Evolutionary conservation across 2,329 filamentous ascomycete genomes (phyloP).

Genomic region (Monilinia laxa): DNA sequence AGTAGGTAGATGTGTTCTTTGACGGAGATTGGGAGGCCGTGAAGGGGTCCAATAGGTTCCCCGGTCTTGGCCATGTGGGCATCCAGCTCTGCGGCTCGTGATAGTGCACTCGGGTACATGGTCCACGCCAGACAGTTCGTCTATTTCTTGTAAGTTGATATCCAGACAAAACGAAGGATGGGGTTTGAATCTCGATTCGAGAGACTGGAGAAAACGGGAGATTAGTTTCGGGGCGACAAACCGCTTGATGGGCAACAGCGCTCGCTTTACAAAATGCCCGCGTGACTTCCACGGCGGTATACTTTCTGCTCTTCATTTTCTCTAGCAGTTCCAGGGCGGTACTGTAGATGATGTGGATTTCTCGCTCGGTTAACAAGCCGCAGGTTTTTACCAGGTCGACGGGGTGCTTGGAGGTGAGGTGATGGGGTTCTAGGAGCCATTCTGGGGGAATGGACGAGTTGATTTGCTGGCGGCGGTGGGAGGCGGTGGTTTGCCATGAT

Average conservation of each 20-base stretch:
- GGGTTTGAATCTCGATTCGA: too few species aligned
- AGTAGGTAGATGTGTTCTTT: conserved; percentile 56
- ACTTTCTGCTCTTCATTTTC: conserved; percentile 43
- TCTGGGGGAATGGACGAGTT: conserved; percentile 1
- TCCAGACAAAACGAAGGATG: too few species aligned
- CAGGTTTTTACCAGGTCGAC: background rate
- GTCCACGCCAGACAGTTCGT: conserved; percentile 48
- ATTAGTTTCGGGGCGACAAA: conserved; percentile 34
- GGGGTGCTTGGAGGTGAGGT: background rate
- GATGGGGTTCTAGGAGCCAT: background rate
- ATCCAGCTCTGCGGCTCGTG: conserved; percentile 48
- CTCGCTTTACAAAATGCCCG: conserved; percentile 55
- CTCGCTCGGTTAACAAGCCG: background rate
- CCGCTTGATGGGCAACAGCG: conserved; percentile 55
- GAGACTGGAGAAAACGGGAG: too few species aligned
- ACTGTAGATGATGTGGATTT: conserved; percentile 35
- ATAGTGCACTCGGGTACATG: conserved; percentile 49
- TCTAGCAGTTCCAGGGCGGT: conserved; percentile 34
- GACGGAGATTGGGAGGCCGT: conserved; percentile 58
- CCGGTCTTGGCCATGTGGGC: conserved; percentile 43
- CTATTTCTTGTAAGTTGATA: conserved; percentile 7
- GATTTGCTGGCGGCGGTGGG: background rate
- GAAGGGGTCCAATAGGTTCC: conserved; percentile 56
- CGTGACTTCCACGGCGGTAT: conserved; percentile 48
- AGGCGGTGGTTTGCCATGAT: background rate